These are phyloP conservation scores for Quercus bicolor DNA, from an alignment of 306 rosid species.

Conservation along the genomic window DNA sequence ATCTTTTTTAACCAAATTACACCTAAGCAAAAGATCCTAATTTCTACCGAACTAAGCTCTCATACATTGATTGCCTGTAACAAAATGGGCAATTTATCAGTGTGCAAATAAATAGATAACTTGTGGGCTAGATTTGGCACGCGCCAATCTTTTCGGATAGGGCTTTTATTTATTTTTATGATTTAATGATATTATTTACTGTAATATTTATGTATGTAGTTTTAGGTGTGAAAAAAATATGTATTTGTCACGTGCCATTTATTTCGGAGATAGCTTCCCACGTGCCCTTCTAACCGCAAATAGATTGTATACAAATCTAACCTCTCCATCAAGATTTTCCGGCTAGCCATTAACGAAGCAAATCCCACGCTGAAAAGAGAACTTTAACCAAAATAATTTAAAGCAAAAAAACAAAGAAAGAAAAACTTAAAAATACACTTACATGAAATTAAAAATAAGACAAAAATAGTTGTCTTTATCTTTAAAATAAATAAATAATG, in stretches of 20 bases:
- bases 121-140: constrained; percentile 21
- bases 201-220: neutral
- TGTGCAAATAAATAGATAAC: neutral
- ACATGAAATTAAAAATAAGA: too few relatives aligned
- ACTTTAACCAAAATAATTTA: neutral
- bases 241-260: constrained; percentile 28
- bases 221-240: neutral
- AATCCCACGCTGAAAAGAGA: neutral
- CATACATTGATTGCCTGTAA: constrained; percentile 22
- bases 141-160: constrained; percentile 30
- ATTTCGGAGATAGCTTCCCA: constrained; percentile 10
- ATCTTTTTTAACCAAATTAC: too few relatives aligned
- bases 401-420: neutral
- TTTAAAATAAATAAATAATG: neutral
- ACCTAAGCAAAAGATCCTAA: too few relatives aligned
- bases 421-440: neutral
- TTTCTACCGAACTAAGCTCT: too few relatives aligned
- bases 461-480: too few relatives aligned
- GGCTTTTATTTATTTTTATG: too few relatives aligned
- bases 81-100: constrained; percentile 7
- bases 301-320: constrained; percentile 12
- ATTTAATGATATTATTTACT: too few relatives aligned
- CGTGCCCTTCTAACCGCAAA: neutral
- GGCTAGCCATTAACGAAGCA: neutral
- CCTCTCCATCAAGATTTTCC: constrained; percentile 11